Base-by-base conservation (phyloP, 495 filamentous ascomycete genomes). In the Xylaria cubensis region DNA sequence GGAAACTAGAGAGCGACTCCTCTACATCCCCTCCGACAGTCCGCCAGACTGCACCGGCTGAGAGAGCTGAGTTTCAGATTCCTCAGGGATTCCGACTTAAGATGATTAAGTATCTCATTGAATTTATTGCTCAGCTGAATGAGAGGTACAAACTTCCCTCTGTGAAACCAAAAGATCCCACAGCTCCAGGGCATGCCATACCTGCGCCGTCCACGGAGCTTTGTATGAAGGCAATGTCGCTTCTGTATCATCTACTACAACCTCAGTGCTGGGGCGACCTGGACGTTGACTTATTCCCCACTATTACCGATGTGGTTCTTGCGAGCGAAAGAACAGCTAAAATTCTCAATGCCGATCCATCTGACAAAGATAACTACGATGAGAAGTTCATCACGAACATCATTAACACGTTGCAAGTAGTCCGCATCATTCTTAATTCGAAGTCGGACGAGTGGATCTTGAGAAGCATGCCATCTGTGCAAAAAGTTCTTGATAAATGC, bases 221-320 rank as follows among this genome's bases (percentile, higher is more conserved):
- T 79, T 90, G 91, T 77, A 93, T 90, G 82, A 97, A 94, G 79
- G 92, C 94, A 0, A 84, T 98, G 66, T 80, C 89, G 4, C 86
- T 99, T 50, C 85, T 99, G n/a, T 87, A 92, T 74, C 93, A 93
- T 76, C 90, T 99, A 51, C 86, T 99, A 19, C 93, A 94, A 58
- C 92, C 94, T 24, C 89, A 91, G 24, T 97, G 92, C 78, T 99
- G 97, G 97, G 91, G 89, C 32, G 96, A 98, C 76, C 83, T 98
- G 34, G 94, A 97, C 44, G 85, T 98, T 53, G 96, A 98, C 75
- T 84, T 97, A 48, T 95, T 97, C 74, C 92, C 92, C 15, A 96
- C 94, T 72, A 90, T 94, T 65, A 97, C 93, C 8, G 95, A 98
- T 71, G 89, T 90, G 3, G 90, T 97, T 58, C 81, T 97, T 3